phyloP scores from a whole-genome alignment of 2,329 filamentous ascomycete species.

The Blastomyces gilchristii region DNA sequence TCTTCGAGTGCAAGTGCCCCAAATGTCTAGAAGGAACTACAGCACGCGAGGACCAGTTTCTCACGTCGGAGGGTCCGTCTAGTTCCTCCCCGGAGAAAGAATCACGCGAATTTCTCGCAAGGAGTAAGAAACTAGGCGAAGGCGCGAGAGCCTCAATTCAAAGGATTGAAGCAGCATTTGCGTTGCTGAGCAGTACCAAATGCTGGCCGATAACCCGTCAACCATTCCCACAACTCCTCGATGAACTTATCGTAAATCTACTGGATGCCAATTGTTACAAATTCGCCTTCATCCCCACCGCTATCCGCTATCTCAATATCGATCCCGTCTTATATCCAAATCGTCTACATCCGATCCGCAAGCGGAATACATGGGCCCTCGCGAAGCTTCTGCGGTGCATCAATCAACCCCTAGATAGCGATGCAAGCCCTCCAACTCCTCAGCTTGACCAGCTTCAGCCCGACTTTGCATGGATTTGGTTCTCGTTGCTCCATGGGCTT shows the following conservation, averaged over 20 bases:
- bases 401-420: constrained; percentile 15
- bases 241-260: constrained; percentile 43
- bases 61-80: constrained; percentile 11
- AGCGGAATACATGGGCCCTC: constrained; percentile 37
- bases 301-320: constrained; percentile 43
- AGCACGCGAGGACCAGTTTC: constrained; percentile 17
- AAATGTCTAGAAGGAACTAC: constrained; percentile 35
- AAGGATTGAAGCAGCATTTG: constrained; percentile 33
- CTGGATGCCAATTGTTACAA: constrained; percentile 36
- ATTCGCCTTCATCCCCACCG: constrained; percentile 42
- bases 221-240: constrained; percentile 45
- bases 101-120: constrained; percentile 21
- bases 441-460: constrained; percentile 19
- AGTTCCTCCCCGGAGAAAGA: constrained; percentile 18
- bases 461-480: constrained; percentile 26
- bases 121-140: constrained; percentile 14
- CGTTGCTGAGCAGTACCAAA: constrained; percentile 29
- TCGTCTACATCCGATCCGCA: constrained; percentile 44
- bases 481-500: constrained; percentile 25
- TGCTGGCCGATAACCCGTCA: constrained; percentile 43
- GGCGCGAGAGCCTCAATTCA: constrained; percentile 25
- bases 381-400: constrained; percentile 23
- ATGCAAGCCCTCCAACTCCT: constrained; percentile 14
- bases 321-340: constrained; percentile 42
- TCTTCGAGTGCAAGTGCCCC: constrained; percentile 48